Evolutionary conservation across 345 rosid species (phyloP), one percentile per base, ranked within the genome.

Genomic region (Trapa bicornis): DNA sequence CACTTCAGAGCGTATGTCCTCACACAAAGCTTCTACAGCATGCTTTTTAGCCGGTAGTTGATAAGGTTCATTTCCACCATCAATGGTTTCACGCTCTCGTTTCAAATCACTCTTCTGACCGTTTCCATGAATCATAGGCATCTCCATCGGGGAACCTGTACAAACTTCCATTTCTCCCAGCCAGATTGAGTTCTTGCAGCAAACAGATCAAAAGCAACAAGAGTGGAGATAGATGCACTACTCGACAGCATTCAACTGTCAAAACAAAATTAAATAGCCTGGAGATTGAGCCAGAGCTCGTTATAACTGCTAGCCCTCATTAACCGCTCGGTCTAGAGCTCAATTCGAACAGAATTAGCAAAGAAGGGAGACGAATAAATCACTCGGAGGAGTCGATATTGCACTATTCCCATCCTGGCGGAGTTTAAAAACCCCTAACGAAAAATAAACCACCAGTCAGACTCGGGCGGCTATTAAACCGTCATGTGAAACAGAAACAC

Each of bases 1-100:
- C 65, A 94, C 96, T 75, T 94, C 99, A 35, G 97, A 94, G 35
- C 75, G 75, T 29, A 82, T 71, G 66, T 94, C 99, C 47, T 94
- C 97, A 41, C 77, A 77, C 0, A 85, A 80, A 75, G 87, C 81
- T 61, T 94, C 99, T 73, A 82, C 86, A 0, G 74, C 88, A 66
- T 80, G 91, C 76, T 84, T 89, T 83, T 83, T 87, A 32, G 42
- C 74, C 3, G 82, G 81, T 70, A 67, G 74, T 13, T 67, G 37
- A n/a, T 76, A 84, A 48, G 73, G 69, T 68, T 71, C 84, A 2
- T 52, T 29, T 7, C 67, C 71, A 16, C 74, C 82, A 45, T 54
- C 79, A 17, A 68, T 60, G 67, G 32, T 73, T 50, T 76, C 67
- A 64, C 65, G 74, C 37, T 86, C 88, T 32, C 80, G 74, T 73